Percentiles rank a stretch among this genome's conserved stretches.
phyloP scores from a whole-genome alignment of 1,284 basidiomycete genomes.

The Dichomitus squalens region DNA sequence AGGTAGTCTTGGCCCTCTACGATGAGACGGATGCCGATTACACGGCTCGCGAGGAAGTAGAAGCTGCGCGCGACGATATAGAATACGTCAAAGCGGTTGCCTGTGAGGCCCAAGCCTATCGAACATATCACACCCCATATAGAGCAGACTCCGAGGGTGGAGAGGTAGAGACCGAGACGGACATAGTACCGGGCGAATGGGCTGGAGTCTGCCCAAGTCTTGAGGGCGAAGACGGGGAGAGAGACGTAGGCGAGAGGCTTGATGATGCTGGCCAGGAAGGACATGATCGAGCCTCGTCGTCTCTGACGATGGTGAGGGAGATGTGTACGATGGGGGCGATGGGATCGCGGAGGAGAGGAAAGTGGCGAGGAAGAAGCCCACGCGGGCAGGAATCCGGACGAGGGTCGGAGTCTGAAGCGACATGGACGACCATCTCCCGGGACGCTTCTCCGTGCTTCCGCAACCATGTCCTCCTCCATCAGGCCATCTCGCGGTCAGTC shows the following conservation, averaged over 20 bases:
- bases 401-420: constrained; percentile 17
- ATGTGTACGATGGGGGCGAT: constrained; percentile 3
- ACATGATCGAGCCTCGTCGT: constrained; percentile 44
- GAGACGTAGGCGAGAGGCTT: constrained; percentile 76
- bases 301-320: constrained; percentile 7
- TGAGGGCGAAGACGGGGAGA: constrained; percentile 64
- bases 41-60: constrained; percentile 68
- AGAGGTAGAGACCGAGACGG: constrained; percentile 74
- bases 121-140: constrained; percentile 78
- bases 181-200: constrained; percentile 72
- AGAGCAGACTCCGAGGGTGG: constrained; percentile 74
- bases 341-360: constrained; percentile 9
- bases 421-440: constrained; percentile 2
- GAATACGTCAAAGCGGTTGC: constrained; percentile 84
- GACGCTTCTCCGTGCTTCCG: constrained; percentile 4
- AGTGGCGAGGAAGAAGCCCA: constrained; percentile 24
- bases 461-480: constrained; percentile 17
- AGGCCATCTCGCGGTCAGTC: constrained; percentile 18
- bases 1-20: constrained; percentile 90
- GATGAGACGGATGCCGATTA: constrained; percentile 73
- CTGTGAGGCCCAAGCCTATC: constrained; percentile 69
- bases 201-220: constrained; percentile 55
- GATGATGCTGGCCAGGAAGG: constrained; percentile 57
- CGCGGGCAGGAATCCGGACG: constrained; percentile 18
- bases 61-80: constrained; percentile 86